phyloP scores from a whole-genome alignment of 2,329 filamentous ascomycete species.

The Phialophora chinensis region DNA sequence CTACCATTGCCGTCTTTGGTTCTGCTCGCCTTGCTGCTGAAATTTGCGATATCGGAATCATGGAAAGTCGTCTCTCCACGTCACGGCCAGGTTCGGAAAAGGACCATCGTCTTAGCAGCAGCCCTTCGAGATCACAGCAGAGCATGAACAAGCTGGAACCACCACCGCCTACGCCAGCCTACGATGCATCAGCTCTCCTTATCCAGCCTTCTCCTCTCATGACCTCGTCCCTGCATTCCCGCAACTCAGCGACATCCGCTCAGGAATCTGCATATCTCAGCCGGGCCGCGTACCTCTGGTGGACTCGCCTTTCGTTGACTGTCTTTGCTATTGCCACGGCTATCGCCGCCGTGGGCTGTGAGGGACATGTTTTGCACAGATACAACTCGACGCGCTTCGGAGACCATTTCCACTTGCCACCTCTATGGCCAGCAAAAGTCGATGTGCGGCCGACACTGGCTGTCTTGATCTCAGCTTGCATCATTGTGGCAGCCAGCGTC shows the following conservation, averaged over 20 bases:
- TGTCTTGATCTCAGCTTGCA: constrained; percentile 46
- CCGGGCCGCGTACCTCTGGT: constrained; percentile 41
- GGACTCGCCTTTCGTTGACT: constrained; percentile 45
- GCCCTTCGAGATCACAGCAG: constrained; percentile 14
- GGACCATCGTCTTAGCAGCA: constrained; percentile 12
- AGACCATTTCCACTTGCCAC: constrained; percentile 42
- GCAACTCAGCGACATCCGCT: constrained; percentile 35
- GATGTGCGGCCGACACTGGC: constrained; percentile 50
- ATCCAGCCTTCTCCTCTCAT: constrained; percentile 30
- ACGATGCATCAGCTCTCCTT: constrained; percentile 30
- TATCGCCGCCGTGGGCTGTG: constrained; percentile 46
- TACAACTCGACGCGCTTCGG: constrained; percentile 49
- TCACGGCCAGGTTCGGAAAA: constrained; percentile 17
- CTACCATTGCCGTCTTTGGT: background rate
- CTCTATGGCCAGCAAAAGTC: constrained; percentile 52
- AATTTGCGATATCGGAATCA: constrained; percentile 4
- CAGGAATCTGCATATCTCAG: constrained; percentile 36
- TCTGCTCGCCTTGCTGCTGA: background rate
- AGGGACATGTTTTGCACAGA: constrained; percentile 48
- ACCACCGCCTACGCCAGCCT: constrained; percentile 20
- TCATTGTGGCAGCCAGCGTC: constrained; percentile 45
- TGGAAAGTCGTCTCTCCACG: constrained; percentile 20
- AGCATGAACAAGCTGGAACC: constrained; percentile 25
- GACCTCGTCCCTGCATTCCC: constrained; percentile 36
- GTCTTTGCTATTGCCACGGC: constrained; percentile 43